Percentiles rank a stretch among this genome's conserved stretches.
phyloP scores from a whole-genome alignment of 2,329 filamentous ascomycete species.

The Achaetomium macrosporum region DNA sequence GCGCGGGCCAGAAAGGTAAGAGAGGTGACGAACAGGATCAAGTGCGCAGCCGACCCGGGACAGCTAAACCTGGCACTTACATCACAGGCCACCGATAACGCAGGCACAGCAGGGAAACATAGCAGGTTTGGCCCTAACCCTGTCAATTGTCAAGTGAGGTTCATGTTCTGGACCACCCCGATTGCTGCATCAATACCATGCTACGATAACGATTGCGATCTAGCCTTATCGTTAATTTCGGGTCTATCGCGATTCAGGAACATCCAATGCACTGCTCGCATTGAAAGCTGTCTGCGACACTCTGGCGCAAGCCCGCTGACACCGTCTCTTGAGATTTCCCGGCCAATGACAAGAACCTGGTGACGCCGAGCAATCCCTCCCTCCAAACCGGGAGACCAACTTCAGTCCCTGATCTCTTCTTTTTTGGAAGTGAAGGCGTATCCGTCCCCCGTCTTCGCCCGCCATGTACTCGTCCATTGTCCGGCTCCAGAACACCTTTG shows the following conservation, averaged over 20 bases:
- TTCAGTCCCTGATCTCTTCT: not conserved
- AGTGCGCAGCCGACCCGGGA: not conserved
- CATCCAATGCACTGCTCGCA: not conserved
- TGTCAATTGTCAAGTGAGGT: not conserved
- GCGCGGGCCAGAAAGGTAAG: too few relatives aligned
- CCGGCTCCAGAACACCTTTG: conserved; percentile 86
- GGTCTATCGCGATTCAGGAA: not conserved
- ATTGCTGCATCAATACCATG: conserved; percentile 13
- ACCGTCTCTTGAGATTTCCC: not conserved
- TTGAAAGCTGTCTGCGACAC: conserved; percentile 5
- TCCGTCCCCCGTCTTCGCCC: conserved; percentile 22
- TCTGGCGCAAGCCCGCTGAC: conserved; percentile 6
- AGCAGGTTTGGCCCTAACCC: not conserved
- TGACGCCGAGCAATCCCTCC: conserved; percentile 5
- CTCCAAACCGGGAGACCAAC: not conserved
- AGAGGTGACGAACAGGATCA: not conserved
- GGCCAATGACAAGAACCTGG: conserved; percentile 12
- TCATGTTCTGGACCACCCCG: conserved; percentile 6
- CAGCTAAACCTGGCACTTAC: not conserved
- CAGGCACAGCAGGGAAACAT: not conserved
- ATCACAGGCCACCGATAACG: not conserved
- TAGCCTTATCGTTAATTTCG: conserved; percentile 20
- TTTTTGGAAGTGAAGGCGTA: not conserved
- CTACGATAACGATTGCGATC: conserved; percentile 13
- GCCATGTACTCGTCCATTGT: conserved; percentile 83